Percentiles rank a stretch among this genome's conserved stretches.
phyloP scores from a whole-genome alignment of 768 basidiomycete species.

The Amanita fuliginea region DNA sequence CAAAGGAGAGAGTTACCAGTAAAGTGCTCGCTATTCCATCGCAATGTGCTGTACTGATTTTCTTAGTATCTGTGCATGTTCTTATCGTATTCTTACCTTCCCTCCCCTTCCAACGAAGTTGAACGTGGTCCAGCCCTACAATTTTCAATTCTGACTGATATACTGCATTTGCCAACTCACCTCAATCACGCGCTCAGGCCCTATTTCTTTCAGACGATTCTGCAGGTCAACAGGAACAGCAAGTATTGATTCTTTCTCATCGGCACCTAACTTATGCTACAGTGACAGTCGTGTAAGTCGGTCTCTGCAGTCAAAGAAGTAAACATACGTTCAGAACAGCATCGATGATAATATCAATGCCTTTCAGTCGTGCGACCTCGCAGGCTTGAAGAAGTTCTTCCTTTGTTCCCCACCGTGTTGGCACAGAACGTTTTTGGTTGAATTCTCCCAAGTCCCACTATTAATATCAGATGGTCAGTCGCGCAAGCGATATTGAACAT shows the following conservation, averaged over 20 bases:
- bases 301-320: background rate
- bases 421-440: slow-evolving; percentile 55
- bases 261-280: slow-evolving; percentile 81
- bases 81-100: slow-evolving; percentile 33
- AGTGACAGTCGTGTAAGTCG: slow-evolving; percentile 6
- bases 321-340: slow-evolving; percentile 75
- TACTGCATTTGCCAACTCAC: slow-evolving; percentile 23
- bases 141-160: background rate
- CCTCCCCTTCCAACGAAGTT: slow-evolving; percentile 68
- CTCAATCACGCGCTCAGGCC: slow-evolving; percentile 53
- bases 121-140: slow-evolving; percentile 78
- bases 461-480: background rate
- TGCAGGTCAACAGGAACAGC: slow-evolving; percentile 63
- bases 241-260: slow-evolving; percentile 55
- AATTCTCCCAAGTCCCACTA: slow-evolving; percentile 90
- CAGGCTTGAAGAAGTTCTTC: slow-evolving; percentile 68
- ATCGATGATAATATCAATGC: slow-evolving; percentile 73
- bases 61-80: background rate
- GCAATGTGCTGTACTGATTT: slow-evolving; percentile 54
- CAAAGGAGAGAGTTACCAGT: slow-evolving; percentile 36
- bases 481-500: background rate
- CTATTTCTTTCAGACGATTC: slow-evolving; percentile 54
- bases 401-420: slow-evolving; percentile 83
- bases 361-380: slow-evolving; percentile 50
- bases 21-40: slow-evolving; percentile 74